Percentiles rank a stretch among this genome's conserved stretches.
Conservation (phyloP, 1,284 basidiomycete species). For the Sporisorium reilianum region DNA sequence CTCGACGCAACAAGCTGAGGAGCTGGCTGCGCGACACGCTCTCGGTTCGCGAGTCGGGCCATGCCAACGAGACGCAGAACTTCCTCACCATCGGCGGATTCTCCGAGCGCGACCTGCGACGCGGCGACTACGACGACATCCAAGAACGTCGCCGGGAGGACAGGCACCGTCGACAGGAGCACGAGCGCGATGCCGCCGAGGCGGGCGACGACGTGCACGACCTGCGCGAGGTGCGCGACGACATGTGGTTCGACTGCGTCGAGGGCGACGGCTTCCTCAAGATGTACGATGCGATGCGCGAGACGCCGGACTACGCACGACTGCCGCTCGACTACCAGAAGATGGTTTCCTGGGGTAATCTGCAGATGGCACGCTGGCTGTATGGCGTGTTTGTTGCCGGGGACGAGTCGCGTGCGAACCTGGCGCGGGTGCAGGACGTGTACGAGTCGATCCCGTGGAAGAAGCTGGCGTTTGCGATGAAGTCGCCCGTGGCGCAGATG, state of each 20-base stretch:
- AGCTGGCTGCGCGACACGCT: conserved; percentile 66
- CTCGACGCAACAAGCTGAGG: conserved; percentile 61
- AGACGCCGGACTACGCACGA: conserved; percentile 50
- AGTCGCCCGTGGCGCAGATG: conserved; percentile 58
- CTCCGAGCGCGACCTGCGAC: conserved; percentile 52
- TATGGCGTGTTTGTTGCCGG: conserved; percentile 64
- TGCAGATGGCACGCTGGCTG: conserved; percentile 63
- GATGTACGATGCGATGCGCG: conserved; percentile 57
- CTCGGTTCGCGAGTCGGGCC: conserved; percentile 59
- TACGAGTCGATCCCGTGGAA: conserved; percentile 64
- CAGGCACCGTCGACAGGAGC: conserved; percentile 56
- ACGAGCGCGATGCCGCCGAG: conserved; percentile 57
- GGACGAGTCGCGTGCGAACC: conserved; percentile 62
- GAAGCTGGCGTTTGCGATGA: conserved; percentile 61
- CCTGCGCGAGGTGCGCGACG: conserved; percentile 58
- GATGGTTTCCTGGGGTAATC: conserved; percentile 63
- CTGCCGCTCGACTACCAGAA: conserved; percentile 64
- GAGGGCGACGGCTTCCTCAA: conserved; percentile 65
- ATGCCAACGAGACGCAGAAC: conserved; percentile 58
- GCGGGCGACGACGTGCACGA: conserved; percentile 64
- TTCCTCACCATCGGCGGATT: conserved; percentile 63
- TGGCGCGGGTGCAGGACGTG: conserved; percentile 56
- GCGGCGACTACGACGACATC: conserved; percentile 55
- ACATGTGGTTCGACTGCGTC: conserved; percentile 65
- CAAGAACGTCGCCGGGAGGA: conserved; percentile 57